Percentiles rank a stretch among this genome's conserved stretches.
Evolutionary conservation across 1,139 yeast genomes (phyloP).

Genomic region (Hemisphaericaspora xylofermentans): DNA sequence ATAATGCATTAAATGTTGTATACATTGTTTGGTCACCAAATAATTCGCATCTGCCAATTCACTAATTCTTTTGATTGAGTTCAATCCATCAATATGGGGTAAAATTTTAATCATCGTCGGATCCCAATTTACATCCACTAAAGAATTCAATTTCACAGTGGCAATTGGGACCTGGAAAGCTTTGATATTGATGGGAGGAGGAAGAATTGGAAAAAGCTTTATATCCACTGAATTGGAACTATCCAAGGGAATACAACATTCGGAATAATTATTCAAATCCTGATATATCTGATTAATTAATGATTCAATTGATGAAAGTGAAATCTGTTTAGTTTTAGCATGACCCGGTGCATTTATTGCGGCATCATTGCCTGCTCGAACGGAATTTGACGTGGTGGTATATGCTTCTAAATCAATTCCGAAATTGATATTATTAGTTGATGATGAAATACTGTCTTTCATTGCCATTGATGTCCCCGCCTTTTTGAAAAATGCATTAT

Average conservation of each 20-base stretch:
- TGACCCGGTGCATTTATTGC: conserved; percentile 38
- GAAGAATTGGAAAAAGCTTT: conserved; percentile 81
- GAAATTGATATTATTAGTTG: conserved; percentile 5
- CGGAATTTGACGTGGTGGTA: not conserved
- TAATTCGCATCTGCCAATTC: conserved; percentile 81
- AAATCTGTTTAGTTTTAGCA: conserved; percentile 40
- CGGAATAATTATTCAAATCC: conserved; percentile 91
- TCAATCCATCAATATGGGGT: conserved; percentile 85
- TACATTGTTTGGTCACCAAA: conserved; percentile 75
- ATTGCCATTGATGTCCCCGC: conserved; percentile 2
- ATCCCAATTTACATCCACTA: conserved; percentile 93
- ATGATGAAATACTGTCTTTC: conserved; percentile 2
- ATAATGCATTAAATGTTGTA: conserved; percentile 89
- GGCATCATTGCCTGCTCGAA: conserved; percentile 6
- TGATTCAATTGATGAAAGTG: conserved; percentile 67
- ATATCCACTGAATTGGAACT: conserved; percentile 88
- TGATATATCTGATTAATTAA: conserved; percentile 86
- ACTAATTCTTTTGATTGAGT: conserved; percentile 76
- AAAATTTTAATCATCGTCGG: conserved; percentile 89
- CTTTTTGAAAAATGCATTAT: conserved; percentile 35
- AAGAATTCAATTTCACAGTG: conserved; percentile 64
- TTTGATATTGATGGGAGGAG: conserved; percentile 76
- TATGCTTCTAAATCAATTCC: conserved; percentile 9
- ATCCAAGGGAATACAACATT: conserved; percentile 91
- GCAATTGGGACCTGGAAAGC: conserved; percentile 87